These are phyloP conservation scores for Sisymbrium altissimum DNA, from an alignment of 345 rosid species.

Conservation along the genomic window DNA sequence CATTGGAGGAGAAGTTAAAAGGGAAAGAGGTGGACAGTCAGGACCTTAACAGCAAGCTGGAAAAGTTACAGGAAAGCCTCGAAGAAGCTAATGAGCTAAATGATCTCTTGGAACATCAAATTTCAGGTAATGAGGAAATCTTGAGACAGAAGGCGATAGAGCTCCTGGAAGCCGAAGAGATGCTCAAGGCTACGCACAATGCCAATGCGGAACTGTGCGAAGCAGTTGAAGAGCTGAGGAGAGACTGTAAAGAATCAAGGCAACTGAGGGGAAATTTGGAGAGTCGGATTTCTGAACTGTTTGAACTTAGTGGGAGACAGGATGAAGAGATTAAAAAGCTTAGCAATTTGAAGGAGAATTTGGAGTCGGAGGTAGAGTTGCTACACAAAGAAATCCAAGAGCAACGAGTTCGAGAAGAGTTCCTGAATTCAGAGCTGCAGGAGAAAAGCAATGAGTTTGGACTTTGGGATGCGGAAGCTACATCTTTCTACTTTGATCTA, in stretches of 20 bases:
- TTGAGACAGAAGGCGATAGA: constrained; percentile 54
- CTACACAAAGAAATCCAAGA: constrained; percentile 54
- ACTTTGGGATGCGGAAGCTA: constrained; percentile 93
- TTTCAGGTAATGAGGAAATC: constrained; percentile 47
- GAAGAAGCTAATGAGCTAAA: constrained; percentile 50
- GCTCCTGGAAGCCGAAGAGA: constrained; percentile 62
- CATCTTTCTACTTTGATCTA: constrained; percentile 85
- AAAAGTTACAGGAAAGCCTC: constrained; percentile 53
- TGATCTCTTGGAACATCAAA: constrained; percentile 56
- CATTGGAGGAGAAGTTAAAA: constrained; percentile 46
- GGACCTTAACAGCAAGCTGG: constrained; percentile 42
- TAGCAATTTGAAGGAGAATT: constrained; percentile 44
- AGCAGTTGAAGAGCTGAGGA: constrained; percentile 61
- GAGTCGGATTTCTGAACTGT: constrained; percentile 42
- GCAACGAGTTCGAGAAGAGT: constrained; percentile 60
- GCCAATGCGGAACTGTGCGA: constrained; percentile 51
- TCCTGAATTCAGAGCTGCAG: constrained; percentile 73
- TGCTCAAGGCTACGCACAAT: constrained; percentile 57
- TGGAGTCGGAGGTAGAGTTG: constrained; percentile 49
- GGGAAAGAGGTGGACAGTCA: constrained; percentile 47
- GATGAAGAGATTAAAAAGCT: constrained; percentile 59
- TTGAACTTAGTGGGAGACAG: constrained; percentile 39
- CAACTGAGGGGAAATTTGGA: constrained; percentile 39
- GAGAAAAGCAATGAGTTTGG: constrained; percentile 79
- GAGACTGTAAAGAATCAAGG: constrained; percentile 52